Conservation (phyloP, 768 basidiomycete species). For the Termitomyces sp. region DNA sequence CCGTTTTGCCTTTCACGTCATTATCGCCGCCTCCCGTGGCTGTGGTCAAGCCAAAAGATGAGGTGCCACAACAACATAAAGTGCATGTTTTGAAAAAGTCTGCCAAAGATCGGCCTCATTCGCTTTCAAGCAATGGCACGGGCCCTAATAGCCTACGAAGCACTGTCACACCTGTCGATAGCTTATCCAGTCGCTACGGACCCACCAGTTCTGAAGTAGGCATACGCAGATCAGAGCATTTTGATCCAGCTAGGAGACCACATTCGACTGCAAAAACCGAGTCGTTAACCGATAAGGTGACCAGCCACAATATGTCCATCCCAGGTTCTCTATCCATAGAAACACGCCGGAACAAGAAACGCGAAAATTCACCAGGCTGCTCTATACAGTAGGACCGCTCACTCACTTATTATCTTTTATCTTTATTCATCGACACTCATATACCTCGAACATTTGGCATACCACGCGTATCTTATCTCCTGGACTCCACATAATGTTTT, state of each 20-base stretch:
- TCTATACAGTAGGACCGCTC: slow-evolving; percentile 29
- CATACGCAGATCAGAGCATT: slow-evolving; percentile 9
- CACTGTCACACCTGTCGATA: slow-evolving; percentile 33
- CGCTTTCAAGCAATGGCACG: slow-evolving; percentile 50
- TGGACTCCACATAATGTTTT: too few relatives aligned
- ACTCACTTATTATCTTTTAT: background rate
- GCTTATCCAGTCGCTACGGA: slow-evolving; percentile 19
- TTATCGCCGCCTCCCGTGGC: slow-evolving; percentile 6
- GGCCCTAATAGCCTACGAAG: slow-evolving; percentile 46
- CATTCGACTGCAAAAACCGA: slow-evolving; percentile 24
- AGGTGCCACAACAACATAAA: slow-evolving; percentile 7
- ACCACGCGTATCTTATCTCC: background rate
- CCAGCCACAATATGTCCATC: slow-evolving; percentile 15
- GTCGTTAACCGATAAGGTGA: slow-evolving; percentile 23
- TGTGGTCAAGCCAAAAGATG: background rate
- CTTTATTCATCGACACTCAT: too few relatives aligned
- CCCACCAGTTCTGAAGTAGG: slow-evolving; percentile 6
- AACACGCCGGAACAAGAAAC: slow-evolving; percentile 26
- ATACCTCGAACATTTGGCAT: background rate
- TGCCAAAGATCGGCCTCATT: slow-evolving; percentile 40
- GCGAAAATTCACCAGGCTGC: slow-evolving; percentile 33
- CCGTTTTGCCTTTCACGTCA: slow-evolving; percentile 25
- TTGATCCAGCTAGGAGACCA: slow-evolving; percentile 23
- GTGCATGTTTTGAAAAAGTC: background rate
- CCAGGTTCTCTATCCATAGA: slow-evolving; percentile 28